These are phyloP conservation scores for Botryosphaeria dothidea DNA, from an alignment of 2,329 filamentous ascomycete genomes.

Conservation along the genomic window DNA sequence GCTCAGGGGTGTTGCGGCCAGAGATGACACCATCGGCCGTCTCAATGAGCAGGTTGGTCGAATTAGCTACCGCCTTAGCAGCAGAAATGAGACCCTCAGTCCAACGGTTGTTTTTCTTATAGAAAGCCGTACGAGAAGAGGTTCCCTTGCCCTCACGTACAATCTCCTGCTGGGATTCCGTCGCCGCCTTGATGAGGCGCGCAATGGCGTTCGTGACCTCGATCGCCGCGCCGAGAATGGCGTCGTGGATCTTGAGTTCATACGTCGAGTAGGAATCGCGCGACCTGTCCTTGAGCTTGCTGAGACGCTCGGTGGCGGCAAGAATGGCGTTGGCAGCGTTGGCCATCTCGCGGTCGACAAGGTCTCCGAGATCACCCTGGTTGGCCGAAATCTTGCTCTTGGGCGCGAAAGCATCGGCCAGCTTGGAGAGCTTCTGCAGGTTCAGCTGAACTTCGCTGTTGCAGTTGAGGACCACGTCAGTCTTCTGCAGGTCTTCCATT, in stretches of 20 bases:
- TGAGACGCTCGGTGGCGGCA: conserved; percentile 82
- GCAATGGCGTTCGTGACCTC: conserved; percentile 94
- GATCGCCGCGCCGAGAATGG: conserved; percentile 87
- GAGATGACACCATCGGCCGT: conserved; percentile 95
- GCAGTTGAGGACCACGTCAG: conserved; percentile 94
- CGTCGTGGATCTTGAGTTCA: conserved; percentile 93
- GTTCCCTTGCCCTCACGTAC: conserved; percentile 88
- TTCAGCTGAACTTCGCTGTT: conserved; percentile 96
- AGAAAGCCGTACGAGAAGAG: conserved; percentile 88
- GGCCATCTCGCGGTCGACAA: conserved; percentile 87
- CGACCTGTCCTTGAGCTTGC: conserved; percentile 95
- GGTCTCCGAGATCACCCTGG: conserved; percentile 84
- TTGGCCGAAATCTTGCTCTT: conserved; percentile 78
- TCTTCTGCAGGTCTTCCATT: conserved; percentile 88
- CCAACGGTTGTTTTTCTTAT: conserved; percentile 99
- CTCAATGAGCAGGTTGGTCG: conserved; percentile 95
- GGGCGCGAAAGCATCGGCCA: conserved; percentile 88
- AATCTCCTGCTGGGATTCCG: conserved; percentile 91
- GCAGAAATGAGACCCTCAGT: conserved; percentile 97
- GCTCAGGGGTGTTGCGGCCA: conserved; percentile 88
- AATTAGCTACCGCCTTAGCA: conserved; percentile 90
- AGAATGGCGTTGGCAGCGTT: conserved; percentile 96
- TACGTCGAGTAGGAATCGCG: conserved; percentile 94
- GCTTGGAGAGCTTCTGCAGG: conserved; percentile 88
- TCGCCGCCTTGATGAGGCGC: conserved; percentile 91